These are phyloP conservation scores for Ophiostoma piceae DNA, from an alignment of 2,329 filamentous ascomycete genomes.

Conservation along the genomic window DNA sequence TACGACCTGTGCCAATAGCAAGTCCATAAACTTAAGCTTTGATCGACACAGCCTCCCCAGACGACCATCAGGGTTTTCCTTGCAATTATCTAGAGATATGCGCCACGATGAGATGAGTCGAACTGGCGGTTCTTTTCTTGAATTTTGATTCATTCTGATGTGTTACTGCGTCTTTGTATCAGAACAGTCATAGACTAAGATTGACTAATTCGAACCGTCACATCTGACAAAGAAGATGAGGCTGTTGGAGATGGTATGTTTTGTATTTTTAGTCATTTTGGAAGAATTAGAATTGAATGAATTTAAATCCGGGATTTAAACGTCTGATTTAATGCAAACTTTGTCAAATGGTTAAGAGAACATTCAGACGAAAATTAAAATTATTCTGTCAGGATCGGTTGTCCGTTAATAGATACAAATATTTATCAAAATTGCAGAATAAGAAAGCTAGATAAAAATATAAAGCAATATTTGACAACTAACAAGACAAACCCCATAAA, in stretches of 20 bases:
- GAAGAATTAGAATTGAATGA: too few relatives aligned
- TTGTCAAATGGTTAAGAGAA: too few relatives aligned
- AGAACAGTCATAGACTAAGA: neutral
- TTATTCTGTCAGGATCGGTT: too few relatives aligned
- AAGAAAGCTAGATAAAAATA: neutral
- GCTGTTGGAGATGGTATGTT: neutral
- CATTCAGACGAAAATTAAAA: too few relatives aligned
- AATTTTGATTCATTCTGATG: neutral
- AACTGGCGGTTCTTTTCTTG: neutral
- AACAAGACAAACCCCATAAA: neutral
- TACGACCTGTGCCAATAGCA: neutral
- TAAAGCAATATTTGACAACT: neutral
- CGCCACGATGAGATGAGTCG: neutral
- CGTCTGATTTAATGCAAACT: too few relatives aligned
- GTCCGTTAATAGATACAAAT: too few relatives aligned
- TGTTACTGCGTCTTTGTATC: neutral
- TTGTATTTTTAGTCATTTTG: too few relatives aligned
- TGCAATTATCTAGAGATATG: neutral
- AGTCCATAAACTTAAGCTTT: neutral
- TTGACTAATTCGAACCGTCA: neutral
- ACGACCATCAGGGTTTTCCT: neutral
- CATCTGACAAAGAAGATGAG: neutral
- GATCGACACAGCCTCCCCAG: conserved; percentile 5
- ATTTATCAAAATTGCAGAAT: too few relatives aligned
- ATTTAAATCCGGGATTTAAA: too few relatives aligned